These are phyloP conservation scores for Podospora tetraspora DNA, from an alignment of 495 filamentous ascomycete genomes.

Conservation along the genomic window DNA sequence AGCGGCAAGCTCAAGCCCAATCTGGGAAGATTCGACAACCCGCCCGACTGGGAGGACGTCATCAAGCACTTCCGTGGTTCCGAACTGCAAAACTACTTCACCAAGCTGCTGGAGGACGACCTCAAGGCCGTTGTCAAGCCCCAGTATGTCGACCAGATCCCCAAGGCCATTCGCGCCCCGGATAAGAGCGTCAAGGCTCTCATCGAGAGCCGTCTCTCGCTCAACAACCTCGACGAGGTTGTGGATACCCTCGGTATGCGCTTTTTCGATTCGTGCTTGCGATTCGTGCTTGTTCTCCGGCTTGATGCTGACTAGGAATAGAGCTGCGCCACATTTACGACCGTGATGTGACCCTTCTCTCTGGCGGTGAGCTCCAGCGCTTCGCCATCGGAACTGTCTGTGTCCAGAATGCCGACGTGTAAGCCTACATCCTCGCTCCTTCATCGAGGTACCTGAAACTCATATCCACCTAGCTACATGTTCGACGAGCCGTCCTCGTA, in stretches of 20 bases:
- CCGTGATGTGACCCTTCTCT: slow-evolving; percentile 81
- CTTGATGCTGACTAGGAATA: slow-evolving; percentile 32
- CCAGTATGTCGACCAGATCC: slow-evolving; percentile 98
- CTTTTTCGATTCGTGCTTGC: slow-evolving; percentile 34
- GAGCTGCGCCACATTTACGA: slow-evolving; percentile 82
- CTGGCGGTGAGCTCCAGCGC: slow-evolving; percentile 94
- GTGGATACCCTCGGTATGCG: slow-evolving; percentile 62
- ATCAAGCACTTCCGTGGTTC: slow-evolving; percentile 96
- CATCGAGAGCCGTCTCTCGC: slow-evolving; percentile 64
- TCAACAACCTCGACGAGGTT: slow-evolving; percentile 80
- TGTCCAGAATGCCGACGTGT: slow-evolving; percentile 94
- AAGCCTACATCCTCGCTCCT: slow-evolving; percentile 29
- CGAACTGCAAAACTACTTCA: slow-evolving; percentile 98
- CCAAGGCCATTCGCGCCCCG: slow-evolving; percentile 75
- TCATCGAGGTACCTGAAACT: neutral
- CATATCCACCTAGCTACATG: slow-evolving; percentile 60
- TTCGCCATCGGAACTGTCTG: slow-evolving; percentile 95
- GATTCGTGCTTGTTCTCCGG: slow-evolving; percentile 5
- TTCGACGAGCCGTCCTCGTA: slow-evolving; percentile 99
- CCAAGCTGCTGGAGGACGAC: slow-evolving; percentile 92
- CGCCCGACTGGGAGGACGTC: slow-evolving; percentile 98
- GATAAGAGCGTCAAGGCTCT: slow-evolving; percentile 72
- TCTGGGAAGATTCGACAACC: slow-evolving; percentile 88
- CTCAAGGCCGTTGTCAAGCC: slow-evolving; percentile 97
- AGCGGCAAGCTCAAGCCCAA: slow-evolving; percentile 98